phyloP scores from a whole-genome alignment of 805 yeast species.

The Candida piceae region DNA sequence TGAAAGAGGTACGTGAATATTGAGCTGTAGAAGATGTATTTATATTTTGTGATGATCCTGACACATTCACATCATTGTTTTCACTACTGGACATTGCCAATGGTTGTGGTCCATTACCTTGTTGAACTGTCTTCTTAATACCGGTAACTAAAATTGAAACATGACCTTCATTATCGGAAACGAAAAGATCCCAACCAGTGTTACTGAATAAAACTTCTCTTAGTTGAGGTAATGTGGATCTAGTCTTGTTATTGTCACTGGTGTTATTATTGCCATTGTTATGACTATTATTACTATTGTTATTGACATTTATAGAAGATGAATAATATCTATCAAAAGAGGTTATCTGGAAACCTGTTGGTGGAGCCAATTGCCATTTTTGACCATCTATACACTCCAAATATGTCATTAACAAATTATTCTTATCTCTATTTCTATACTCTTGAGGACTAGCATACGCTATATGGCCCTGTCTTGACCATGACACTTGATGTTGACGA shows the following conservation, averaged over 20 bases:
- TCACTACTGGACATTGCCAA: slow-evolving; percentile 6
- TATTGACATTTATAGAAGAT: background rate
- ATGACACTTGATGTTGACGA: slow-evolving; percentile 38
- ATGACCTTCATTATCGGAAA: slow-evolving; percentile 68
- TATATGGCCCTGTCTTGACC: slow-evolving; percentile 83
- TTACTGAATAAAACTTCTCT: slow-evolving; percentile 65
- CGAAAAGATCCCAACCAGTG: slow-evolving; percentile 75
- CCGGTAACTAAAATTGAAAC: slow-evolving; percentile 53
- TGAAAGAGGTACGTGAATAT: slow-evolving; percentile 34
- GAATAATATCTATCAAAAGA: slow-evolving; percentile 9
- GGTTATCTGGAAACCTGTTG: slow-evolving; percentile 33
- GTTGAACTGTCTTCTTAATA: slow-evolving; percentile 28
- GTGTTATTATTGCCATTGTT: too few relatives aligned
- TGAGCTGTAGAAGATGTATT: slow-evolving; percentile 21
- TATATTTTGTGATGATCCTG: too few relatives aligned
- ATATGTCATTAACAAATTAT: slow-evolving; percentile 54
- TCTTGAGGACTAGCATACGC: slow-evolving; percentile 51
- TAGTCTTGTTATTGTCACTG: too few relatives aligned
- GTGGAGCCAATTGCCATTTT: slow-evolving; percentile 70
- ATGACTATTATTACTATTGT: slow-evolving; percentile 25
- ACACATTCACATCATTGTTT: slow-evolving; percentile 21
- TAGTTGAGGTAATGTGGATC: slow-evolving; percentile 13
- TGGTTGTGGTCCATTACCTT: slow-evolving; percentile 1
- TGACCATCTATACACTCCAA: slow-evolving; percentile 71
- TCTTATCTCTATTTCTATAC: slow-evolving; percentile 25